Evolutionary conservation across 2,329 filamentous ascomycete genomes (phyloP).

Genomic region (Mariannaea elegans): DNA sequence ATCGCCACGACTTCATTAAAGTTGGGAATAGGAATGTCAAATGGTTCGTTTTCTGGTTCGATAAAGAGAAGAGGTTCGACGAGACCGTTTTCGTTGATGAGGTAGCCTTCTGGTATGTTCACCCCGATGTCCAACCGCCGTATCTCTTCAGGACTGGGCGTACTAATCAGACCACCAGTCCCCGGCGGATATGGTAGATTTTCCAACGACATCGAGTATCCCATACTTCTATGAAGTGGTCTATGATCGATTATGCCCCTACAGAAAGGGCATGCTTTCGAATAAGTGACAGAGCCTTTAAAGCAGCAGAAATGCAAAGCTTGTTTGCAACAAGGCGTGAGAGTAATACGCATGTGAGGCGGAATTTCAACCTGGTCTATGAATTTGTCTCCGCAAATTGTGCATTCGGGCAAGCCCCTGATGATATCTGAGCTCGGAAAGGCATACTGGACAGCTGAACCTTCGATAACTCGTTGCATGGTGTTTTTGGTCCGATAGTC

Average conservation of each 20-base stretch:
- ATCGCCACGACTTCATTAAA: too few relatives aligned
- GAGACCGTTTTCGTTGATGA: too few relatives aligned
- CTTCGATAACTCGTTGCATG: not conserved
- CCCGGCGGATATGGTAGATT: not conserved
- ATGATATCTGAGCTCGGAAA: not conserved
- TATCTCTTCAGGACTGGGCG: not conserved
- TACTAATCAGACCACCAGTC: too few relatives aligned
- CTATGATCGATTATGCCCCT: not conserved
- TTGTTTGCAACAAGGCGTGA: slow-evolving; percentile 22
- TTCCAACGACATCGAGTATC: not conserved
- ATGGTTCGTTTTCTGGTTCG: too few relatives aligned
- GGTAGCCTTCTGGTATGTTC: too few relatives aligned
- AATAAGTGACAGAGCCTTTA: slow-evolving; percentile 6
- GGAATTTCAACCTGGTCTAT: not conserved
- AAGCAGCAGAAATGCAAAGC: slow-evolving; percentile 24
- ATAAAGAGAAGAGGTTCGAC: too few relatives aligned
- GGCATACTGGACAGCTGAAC: not conserved
- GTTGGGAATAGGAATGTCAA: too few relatives aligned
- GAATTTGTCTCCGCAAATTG: slow-evolving; percentile 20
- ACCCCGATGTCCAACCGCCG: too few relatives aligned
- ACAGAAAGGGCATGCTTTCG: slow-evolving; percentile 19
- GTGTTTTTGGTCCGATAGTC: not conserved
- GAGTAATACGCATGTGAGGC: not conserved
- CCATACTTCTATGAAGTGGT: not conserved
- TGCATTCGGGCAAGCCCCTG: slow-evolving; percentile 1